Conservation (phyloP, 108 stramenopile genomes). For the Mayamaea pseudoterrestris region DNA sequence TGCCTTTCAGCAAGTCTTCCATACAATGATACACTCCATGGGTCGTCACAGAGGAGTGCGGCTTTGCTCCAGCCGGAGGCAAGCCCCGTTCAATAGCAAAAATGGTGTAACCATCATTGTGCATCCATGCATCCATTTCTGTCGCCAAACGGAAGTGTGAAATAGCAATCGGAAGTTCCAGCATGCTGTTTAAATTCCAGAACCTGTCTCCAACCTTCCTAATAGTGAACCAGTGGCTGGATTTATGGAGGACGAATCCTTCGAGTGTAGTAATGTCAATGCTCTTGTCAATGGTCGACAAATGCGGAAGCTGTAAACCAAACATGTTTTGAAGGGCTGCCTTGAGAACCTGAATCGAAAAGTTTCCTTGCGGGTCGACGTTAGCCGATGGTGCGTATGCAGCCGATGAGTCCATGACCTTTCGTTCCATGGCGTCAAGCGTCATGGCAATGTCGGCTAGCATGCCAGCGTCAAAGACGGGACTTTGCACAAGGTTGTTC, state of each 20-base stretch:
- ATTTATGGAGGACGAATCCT: constrained; percentile 68
- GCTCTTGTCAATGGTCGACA: constrained; percentile 1
- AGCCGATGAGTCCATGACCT: constrained; percentile 38
- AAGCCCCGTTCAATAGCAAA: constrained; percentile 37
- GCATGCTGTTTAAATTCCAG: constrained; percentile 78
- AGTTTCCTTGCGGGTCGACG: constrained; percentile 72
- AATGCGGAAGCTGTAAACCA: constrained; percentile 23
- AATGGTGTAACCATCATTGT: constrained; percentile 20
- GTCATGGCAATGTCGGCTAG: constrained; percentile 72
- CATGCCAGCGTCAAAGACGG: constrained; percentile 43
- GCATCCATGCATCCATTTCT: constrained; percentile 45
- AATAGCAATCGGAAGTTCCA: constrained; percentile 53
- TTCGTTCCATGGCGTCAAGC: constrained; percentile 74
- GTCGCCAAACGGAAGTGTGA: constrained; percentile 68
- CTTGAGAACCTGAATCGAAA: constrained; percentile 72
- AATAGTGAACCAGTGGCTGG: constrained; percentile 84
- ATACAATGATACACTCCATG: constrained; percentile 1
- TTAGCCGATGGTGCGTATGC: constrained; percentile 67
- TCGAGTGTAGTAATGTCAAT: constrained; percentile 48
- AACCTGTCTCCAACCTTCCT: constrained; percentile 64
- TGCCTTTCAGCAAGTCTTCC: constrained; percentile 21
- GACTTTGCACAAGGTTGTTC: constrained; percentile 76
- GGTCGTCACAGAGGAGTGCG: not conserved
- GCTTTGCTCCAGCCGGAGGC: constrained; percentile 27
- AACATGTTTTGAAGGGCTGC: constrained; percentile 35